Conservation (phyloP, 2,329 filamentous ascomycete genomes). For the Cercospora janseana region DNA sequence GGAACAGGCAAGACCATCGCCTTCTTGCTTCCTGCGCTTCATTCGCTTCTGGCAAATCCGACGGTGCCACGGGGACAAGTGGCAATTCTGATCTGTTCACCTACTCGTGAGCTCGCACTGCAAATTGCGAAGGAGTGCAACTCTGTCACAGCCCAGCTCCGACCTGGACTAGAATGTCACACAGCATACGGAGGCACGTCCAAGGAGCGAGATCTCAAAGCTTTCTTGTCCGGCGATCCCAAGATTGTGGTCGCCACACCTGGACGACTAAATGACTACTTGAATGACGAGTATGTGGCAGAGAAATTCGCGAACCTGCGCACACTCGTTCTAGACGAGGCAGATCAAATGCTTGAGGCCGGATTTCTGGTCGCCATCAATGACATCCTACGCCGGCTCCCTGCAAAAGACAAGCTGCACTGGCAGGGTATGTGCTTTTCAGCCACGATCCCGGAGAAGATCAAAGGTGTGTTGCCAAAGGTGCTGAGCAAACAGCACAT, state of each 20-base stretch:
- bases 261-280: slow-evolving; percentile 81
- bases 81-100: slow-evolving; percentile 79
- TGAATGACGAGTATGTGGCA: slow-evolving; percentile 60
- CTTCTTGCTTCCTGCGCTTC: slow-evolving; percentile 83
- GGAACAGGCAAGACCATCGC: slow-evolving; percentile 95
- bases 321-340: slow-evolving; percentile 62
- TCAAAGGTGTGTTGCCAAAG: slow-evolving; percentile 46
- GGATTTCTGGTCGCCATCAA: slow-evolving; percentile 56
- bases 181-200: slow-evolving; percentile 66
- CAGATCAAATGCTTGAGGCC: slow-evolving; percentile 74
- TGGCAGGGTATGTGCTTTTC: slow-evolving; percentile 54
- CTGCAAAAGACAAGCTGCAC: slow-evolving; percentile 47
- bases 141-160: slow-evolving; percentile 82
- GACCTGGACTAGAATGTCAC: slow-evolving; percentile 73
- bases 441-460: slow-evolving; percentile 47
- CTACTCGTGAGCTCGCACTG: slow-evolving; percentile 65
- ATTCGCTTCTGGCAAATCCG: slow-evolving; percentile 74
- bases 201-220: slow-evolving; percentile 74
- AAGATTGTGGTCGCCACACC: slow-evolving; percentile 86
- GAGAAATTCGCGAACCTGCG: slow-evolving; percentile 47
- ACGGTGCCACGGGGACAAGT: slow-evolving; percentile 70
- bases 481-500: slow-evolving; percentile 46
- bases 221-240: slow-evolving; percentile 71
- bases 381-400: slow-evolving; percentile 52
- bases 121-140: slow-evolving; percentile 69